phyloP scores from a whole-genome alignment of 2,329 filamentous ascomycete species.

The Shiraia bambusicola region DNA sequence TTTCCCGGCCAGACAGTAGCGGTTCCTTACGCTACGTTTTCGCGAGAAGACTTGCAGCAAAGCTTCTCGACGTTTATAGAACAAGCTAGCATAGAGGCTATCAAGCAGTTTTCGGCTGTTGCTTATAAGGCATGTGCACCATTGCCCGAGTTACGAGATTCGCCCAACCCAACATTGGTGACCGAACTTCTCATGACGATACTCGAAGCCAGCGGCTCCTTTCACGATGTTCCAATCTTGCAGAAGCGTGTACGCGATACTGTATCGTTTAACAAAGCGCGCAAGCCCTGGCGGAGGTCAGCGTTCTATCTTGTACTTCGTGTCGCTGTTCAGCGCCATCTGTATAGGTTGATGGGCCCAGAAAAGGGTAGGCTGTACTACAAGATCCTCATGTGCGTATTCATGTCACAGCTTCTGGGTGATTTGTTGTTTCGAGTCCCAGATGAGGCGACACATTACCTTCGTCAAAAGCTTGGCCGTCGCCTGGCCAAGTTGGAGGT shows the following conservation, averaged over 20 bases:
- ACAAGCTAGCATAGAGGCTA: constrained; percentile 55
- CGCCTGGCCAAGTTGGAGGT: constrained; percentile 60
- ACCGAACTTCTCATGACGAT: constrained; percentile 62
- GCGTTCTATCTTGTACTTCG: constrained; percentile 65
- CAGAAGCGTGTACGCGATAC: constrained; percentile 65
- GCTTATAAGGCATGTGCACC: constrained; percentile 54
- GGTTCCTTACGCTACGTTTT: constrained; percentile 47
- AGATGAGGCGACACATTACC: constrained; percentile 42
- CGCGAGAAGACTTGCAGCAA: constrained; percentile 49
- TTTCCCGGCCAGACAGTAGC: constrained; percentile 60
- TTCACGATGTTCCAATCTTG: constrained; percentile 43
- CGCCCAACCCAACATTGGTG: constrained; percentile 58
- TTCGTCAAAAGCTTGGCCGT: constrained; percentile 58
- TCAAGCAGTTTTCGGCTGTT: constrained; percentile 56
- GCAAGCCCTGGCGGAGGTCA: constrained; percentile 62
- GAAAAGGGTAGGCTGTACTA: constrained; percentile 53
- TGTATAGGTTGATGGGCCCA: constrained; percentile 47
- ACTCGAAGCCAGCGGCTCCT: constrained; percentile 56
- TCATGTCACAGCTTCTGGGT: constrained; percentile 52
- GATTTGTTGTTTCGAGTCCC: constrained; percentile 36
- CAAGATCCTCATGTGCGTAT: constrained; percentile 58
- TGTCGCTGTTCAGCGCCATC: constrained; percentile 57
- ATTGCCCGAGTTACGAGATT: constrained; percentile 60
- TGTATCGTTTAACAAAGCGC: constrained; percentile 52
- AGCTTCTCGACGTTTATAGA: constrained; percentile 57